phyloP scores from a whole-genome alignment of 345 rosid genomes.

The Populus tremula region DNA sequence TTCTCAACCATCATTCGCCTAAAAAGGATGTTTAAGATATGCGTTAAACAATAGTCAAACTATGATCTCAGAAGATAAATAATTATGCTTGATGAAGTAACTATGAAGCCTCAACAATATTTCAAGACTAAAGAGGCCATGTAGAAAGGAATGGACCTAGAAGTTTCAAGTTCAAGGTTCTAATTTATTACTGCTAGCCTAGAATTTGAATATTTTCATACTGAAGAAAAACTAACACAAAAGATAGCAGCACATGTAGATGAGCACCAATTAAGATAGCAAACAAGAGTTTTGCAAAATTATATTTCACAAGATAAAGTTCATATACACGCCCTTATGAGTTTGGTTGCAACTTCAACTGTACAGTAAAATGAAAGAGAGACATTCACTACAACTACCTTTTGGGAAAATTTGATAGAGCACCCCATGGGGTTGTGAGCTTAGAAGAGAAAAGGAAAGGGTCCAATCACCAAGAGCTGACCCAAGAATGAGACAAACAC shows the following conservation, averaged over 20 bases:
- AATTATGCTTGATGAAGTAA: background rate
- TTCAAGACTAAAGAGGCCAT: background rate
- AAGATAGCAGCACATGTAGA: background rate
- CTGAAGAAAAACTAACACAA: background rate
- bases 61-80: background rate
- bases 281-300: constrained; percentile 16
- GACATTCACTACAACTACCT: constrained; percentile 38
- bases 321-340: constrained; percentile 35
- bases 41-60: background rate
- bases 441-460: constrained; percentile 22
- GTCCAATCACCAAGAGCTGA: constrained; percentile 33
- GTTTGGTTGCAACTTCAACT: constrained; percentile 32
- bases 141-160: background rate
- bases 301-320: constrained; percentile 41
- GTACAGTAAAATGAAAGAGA: constrained; percentile 35
- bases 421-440: constrained; percentile 29
- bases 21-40: background rate
- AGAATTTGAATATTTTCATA: constrained; percentile 1
- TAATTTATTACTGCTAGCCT: constrained; percentile 5
- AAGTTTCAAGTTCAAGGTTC: constrained; percentile 10
- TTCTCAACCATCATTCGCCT: background rate
- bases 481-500: constrained; percentile 30
- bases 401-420: constrained; percentile 27
- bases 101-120: background rate
- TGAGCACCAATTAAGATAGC: constrained; percentile 1